Base-by-base conservation (phyloP, 1,139 yeast genomes). In the Lipomyces yarrowii region DNA sequence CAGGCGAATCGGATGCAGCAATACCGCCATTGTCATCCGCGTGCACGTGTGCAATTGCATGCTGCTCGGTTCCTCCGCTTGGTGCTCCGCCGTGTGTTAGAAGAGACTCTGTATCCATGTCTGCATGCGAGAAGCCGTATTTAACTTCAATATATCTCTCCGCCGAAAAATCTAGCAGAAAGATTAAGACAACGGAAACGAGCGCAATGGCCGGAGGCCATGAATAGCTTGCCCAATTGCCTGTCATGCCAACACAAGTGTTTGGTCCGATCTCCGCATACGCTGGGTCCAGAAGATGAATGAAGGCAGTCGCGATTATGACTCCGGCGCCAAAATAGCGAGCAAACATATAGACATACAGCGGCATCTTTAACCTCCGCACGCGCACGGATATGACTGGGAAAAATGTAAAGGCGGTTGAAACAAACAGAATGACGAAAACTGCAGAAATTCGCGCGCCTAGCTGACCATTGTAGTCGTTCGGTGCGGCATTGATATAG, bases 261-360 rank as follows among this genome's bases (percentile, higher is more conserved):
- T 42, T 18, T 8, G 48, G 48, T n/a, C 48, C 48, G 35, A 52
- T 63, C 32, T 42, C 62, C 60, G 51, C 61, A 32, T 26, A 59
- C 60, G 23, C 80, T 81, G 62, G 75, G 46, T 52, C 71, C 73
- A 92, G 80, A 69, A 92, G 80, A 78, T 91, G 98, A 65, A 91
- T 87, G 73, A 91, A 88, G 0, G 96, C 92, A 1, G 97, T 91
- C 0, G 97, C 94, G 10, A 91, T 82, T 74, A 92, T 91, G 62
- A 92, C 97, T 61, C 98, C 98, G 0, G 96, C 88, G 67, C 97
- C 98, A 76, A 92, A 91, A n/a, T 42, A 42, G 48, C 87, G 88
- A 64, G 89, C 88, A 61, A 86, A 78, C 73, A 88, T 85, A 74
- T 83, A 89, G 67, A 87, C 83, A 85, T 86, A 84, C 30, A 79